phyloP scores from a whole-genome alignment of 306 rosid species.

The Erythrophleum fordii region DNA sequence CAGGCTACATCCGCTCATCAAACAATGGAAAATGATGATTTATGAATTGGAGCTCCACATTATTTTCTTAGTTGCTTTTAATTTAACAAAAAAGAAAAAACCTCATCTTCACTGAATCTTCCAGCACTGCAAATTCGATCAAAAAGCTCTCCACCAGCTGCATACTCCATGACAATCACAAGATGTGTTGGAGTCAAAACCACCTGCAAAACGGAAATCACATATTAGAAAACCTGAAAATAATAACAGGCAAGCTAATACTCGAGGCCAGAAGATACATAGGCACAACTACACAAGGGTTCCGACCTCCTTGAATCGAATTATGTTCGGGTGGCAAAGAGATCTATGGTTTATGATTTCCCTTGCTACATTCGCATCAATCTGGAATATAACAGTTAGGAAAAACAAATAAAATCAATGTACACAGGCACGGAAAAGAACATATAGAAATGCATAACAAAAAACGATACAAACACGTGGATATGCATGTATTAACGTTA shows the following conservation, averaged over 20 bases:
- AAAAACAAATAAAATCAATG: background rate
- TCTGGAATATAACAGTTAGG: conserved; percentile 35
- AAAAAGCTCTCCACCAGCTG: conserved; percentile 70
- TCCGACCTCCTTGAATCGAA: conserved; percentile 62
- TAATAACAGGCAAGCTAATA: background rate
- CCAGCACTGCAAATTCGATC: conserved; percentile 55
- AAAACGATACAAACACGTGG: background rate
- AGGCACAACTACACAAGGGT: background rate
- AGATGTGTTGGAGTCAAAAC: conserved; percentile 73
- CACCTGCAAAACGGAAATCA: conserved; percentile 48
- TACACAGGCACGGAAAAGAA: background rate
- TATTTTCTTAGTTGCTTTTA: background rate
- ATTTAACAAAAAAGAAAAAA: conserved; percentile 20
- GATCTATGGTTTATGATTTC: conserved; percentile 70
- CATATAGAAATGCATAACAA: background rate
- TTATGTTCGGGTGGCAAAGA: conserved; percentile 66
- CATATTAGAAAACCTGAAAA: conserved; percentile 4
- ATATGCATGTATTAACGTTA: background rate
- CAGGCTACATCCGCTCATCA: conserved; percentile 8
- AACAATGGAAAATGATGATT: conserved; percentile 24
- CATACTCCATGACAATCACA: conserved; percentile 76
- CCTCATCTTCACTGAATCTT: conserved; percentile 62
- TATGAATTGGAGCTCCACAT: background rate
- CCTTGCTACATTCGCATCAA: conserved; percentile 55
- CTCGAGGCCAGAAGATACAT: background rate